These are phyloP conservation scores for Aspergillus heteromorphus DNA, from an alignment of 495 filamentous ascomycete species.

Conservation along the genomic window DNA sequence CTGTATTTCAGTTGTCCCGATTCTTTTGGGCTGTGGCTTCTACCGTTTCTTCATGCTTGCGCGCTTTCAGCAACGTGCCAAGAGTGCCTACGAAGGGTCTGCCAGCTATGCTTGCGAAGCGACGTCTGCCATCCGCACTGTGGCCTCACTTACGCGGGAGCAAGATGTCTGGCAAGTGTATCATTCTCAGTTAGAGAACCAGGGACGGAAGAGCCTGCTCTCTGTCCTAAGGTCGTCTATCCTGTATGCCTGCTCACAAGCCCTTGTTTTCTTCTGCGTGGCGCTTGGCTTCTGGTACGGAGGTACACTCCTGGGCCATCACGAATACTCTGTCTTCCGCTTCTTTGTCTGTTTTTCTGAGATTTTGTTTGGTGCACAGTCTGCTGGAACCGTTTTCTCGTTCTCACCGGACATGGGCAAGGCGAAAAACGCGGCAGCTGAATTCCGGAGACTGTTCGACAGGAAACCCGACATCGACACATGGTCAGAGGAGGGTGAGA, in stretches of 20 bases:
- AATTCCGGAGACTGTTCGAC: conserved; percentile 76
- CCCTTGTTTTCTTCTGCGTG: conserved; percentile 71
- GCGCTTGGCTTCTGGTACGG: conserved; percentile 96
- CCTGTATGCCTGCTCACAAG: conserved; percentile 76
- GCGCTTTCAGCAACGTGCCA: conserved; percentile 64
- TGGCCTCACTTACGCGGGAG: conserved; percentile 85
- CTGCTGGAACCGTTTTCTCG: conserved; percentile 81
- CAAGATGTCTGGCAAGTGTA: conserved; percentile 72
- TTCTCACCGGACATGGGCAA: conserved; percentile 87
- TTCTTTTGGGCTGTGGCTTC: conserved; percentile 76
- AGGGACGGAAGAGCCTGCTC: conserved; percentile 55
- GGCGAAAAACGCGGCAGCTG: conserved; percentile 70
- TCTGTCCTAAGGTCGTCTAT: conserved; percentile 63
- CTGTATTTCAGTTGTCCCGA: conserved; percentile 69
- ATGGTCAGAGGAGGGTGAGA: conserved; percentile 71
- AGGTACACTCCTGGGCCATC: conserved; percentile 65
- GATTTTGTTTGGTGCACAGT: conserved; percentile 77
- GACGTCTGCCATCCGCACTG: conserved; percentile 84
- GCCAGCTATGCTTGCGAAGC: conserved; percentile 88
- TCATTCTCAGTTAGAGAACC: conserved; percentile 57
- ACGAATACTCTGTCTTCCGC: conserved; percentile 66
- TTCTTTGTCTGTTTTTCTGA: conserved; percentile 83
- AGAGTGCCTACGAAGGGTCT: conserved; percentile 65
- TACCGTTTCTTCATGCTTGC: conserved; percentile 81
- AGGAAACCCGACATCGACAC: conserved; percentile 71